Conservation (phyloP, 345 rosid species). For the Corymbia maculata region DNA sequence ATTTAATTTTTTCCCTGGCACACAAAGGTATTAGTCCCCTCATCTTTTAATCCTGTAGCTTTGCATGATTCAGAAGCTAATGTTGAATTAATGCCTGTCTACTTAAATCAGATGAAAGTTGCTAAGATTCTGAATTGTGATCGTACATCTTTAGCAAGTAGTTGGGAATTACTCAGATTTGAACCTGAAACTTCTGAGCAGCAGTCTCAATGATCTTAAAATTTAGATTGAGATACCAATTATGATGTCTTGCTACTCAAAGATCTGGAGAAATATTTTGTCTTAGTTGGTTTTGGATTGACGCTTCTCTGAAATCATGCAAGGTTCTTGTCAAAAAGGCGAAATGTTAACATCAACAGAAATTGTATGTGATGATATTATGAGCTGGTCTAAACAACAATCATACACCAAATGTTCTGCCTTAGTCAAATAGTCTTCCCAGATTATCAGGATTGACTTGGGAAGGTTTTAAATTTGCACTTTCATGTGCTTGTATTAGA, state of each 20-base stretch:
- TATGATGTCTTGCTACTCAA: neutral
- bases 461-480: neutral
- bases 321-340: neutral
- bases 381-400: neutral
- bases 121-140: neutral
- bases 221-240: neutral
- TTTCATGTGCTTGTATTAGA: neutral
- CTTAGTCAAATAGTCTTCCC: neutral
- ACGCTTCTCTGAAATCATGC: neutral
- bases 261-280: neutral
- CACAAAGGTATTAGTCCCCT: slow-evolving; percentile 49
- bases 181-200: neutral
- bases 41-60: neutral
- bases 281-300: neutral
- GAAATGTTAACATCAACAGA: neutral
- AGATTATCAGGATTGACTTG: neutral
- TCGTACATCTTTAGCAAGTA: neutral
- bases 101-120: neutral
- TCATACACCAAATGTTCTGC: neutral
- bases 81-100: neutral
- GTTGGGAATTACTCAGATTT: neutral
- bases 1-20: slow-evolving; percentile 91
- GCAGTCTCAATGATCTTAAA: neutral
- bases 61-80: neutral
- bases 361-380: neutral